Percentiles rank a stretch among this genome's conserved stretches.
phyloP scores from a whole-genome alignment of 2,329 filamentous ascomycete genomes.

The Colletotrichum caudatum region DNA sequence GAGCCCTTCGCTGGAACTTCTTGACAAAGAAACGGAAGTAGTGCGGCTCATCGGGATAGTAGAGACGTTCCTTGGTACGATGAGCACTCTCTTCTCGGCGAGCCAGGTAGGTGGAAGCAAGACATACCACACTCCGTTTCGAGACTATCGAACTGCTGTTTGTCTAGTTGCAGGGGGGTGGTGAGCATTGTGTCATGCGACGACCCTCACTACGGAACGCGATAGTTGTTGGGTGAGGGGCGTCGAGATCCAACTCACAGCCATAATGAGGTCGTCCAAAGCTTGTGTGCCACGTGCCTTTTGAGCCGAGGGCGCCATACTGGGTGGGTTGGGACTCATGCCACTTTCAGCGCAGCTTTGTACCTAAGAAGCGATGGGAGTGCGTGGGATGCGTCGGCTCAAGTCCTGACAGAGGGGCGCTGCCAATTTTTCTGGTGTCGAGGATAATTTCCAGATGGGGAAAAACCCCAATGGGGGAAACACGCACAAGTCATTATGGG shows the following conservation, averaged over 20 bases:
- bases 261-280: slow-evolving; percentile 67
- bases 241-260: slow-evolving; percentile 54
- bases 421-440: neutral
- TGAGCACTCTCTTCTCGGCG: neutral
- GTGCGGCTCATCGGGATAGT: slow-evolving; percentile 80
- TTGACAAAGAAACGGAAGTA: slow-evolving; percentile 91
- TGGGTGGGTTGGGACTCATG: slow-evolving; percentile 2
- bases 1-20: slow-evolving; percentile 85
- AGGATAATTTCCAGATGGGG: neutral
- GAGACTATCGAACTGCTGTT: slow-evolving; percentile 94
- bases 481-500: neutral
- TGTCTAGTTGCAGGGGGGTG: slow-evolving; percentile 64
- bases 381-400: neutral
- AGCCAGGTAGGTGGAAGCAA: neutral
- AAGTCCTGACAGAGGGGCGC: neutral
- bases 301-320: slow-evolving; percentile 20
- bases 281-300: slow-evolving; percentile 27
- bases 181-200: slow-evolving; percentile 24
- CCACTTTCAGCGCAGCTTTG: neutral
- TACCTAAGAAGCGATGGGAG: neutral
- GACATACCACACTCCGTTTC: slow-evolving; percentile 85
- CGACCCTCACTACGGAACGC: neutral
- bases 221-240: slow-evolving; percentile 1
- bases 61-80: slow-evolving; percentile 65
- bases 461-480: neutral